These are phyloP conservation scores for Mycena albidolilacea DNA, from an alignment of 768 basidiomycete species.

Conservation along the genomic window DNA sequence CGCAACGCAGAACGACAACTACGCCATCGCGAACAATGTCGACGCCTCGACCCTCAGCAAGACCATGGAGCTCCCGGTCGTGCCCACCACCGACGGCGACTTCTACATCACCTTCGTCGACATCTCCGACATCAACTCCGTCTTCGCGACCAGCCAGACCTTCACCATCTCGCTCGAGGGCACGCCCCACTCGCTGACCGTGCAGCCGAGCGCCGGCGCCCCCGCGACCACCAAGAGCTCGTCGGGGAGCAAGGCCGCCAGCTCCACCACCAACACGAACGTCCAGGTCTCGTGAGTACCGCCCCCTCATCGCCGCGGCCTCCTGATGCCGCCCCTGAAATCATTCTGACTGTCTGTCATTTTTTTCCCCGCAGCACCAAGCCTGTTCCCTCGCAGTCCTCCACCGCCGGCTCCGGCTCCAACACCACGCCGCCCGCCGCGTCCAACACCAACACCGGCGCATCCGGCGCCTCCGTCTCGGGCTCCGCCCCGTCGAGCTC, in stretches of 20 bases:
- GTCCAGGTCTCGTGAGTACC: constrained; percentile 23
- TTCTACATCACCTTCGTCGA: constrained; percentile 32
- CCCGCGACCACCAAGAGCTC: neutral
- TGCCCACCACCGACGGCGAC: constrained; percentile 23
- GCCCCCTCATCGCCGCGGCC: neutral
- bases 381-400: neutral
- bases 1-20: constrained; percentile 21
- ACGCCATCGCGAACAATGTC: constrained; percentile 36
- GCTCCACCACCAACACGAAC: neutral
- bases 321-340: neutral
- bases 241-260: constrained; percentile 1
- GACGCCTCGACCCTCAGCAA: constrained; percentile 22
- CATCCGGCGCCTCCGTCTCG: too few species aligned
- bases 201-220: constrained; percentile 11
- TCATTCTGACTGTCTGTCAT: neutral
- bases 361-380: constrained; percentile 7
- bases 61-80: constrained; percentile 12
- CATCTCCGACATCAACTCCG: constrained; percentile 29
- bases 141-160: constrained; percentile 17
- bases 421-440: constrained; percentile 2
- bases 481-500: constrained; percentile 11
- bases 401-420: constrained; percentile 5
- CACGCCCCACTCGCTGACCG: constrained; percentile 22
- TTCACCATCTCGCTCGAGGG: constrained; percentile 34
- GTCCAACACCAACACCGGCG: too few species aligned